Evolutionary conservation across 2,329 filamentous ascomycete genomes (phyloP).

Genomic region (Sporothrix mexicana): DNA sequence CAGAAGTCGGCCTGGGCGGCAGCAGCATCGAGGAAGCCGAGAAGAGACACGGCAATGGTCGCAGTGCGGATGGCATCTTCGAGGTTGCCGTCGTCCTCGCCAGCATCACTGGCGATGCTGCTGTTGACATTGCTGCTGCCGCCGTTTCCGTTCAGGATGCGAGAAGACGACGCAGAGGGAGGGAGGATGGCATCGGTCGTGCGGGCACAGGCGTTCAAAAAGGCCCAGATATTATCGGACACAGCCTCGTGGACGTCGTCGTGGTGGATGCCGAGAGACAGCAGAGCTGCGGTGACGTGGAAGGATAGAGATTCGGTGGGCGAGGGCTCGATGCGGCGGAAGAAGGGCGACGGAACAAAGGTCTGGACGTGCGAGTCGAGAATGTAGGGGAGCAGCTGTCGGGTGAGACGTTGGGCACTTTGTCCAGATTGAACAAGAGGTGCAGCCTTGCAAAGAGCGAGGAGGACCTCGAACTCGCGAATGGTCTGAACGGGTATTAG

Average conservation of each 20-base stretch:
- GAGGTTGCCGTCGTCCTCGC: slow-evolving; percentile 63
- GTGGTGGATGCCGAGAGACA: slow-evolving; percentile 80
- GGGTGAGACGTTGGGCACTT: slow-evolving; percentile 78
- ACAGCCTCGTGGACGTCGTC: slow-evolving; percentile 70
- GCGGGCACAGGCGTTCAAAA: slow-evolving; percentile 72
- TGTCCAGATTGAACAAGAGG: slow-evolving; percentile 72
- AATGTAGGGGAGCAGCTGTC: slow-evolving; percentile 82
- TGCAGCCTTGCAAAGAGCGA: slow-evolving; percentile 90
- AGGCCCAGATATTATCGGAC: slow-evolving; percentile 70
- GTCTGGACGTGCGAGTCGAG: slow-evolving; percentile 81
- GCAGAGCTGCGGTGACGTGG: slow-evolving; percentile 77
- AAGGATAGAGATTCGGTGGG: slow-evolving; percentile 85
- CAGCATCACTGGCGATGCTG: slow-evolving; percentile 52
- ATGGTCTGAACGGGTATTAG: slow-evolving; percentile 64
- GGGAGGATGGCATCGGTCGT: slow-evolving; percentile 63
- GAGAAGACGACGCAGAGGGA: slow-evolving; percentile 26
- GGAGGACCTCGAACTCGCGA: slow-evolving; percentile 87
- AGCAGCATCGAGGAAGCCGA: slow-evolving; percentile 87
- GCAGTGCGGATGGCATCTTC: slow-evolving; percentile 73
- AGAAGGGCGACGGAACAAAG: slow-evolving; percentile 79
- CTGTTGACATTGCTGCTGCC: slow-evolving; percentile 45
- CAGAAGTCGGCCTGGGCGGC: slow-evolving; percentile 82
- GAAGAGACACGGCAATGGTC: slow-evolving; percentile 80
- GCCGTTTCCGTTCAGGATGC: slow-evolving; percentile 22
- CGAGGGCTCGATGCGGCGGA: slow-evolving; percentile 81